Conservation (phyloP, 2,329 filamentous ascomycete genomes). For the Cladophialophora chaetospira region DNA sequence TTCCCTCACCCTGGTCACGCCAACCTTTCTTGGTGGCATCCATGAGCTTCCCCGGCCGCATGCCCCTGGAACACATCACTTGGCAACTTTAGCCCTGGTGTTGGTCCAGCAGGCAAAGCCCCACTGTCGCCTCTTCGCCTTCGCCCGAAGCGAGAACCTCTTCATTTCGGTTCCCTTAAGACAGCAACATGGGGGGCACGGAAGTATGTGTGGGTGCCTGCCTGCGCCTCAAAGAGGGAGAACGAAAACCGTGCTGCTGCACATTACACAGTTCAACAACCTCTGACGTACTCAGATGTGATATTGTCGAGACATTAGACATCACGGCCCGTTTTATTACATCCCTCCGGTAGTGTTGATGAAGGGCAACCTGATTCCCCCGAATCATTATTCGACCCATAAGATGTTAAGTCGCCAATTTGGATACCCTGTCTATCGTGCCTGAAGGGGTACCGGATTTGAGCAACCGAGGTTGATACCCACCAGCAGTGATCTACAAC, state of each 20-base stretch:
- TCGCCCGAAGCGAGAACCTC: slow-evolving; percentile 21
- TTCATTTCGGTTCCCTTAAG: slow-evolving; percentile 21
- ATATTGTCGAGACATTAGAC: too few relatives aligned
- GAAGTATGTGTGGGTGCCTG: too few relatives aligned
- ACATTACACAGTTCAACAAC: too few relatives aligned
- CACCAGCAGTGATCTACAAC: neutral
- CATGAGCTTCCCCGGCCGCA: slow-evolving; percentile 16
- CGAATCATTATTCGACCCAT: too few relatives aligned
- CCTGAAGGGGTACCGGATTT: neutral
- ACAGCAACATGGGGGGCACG: neutral
- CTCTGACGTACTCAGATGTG: too few relatives aligned
- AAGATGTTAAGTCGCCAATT: too few relatives aligned
- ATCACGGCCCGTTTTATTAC: too few relatives aligned
- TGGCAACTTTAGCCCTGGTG: slow-evolving; percentile 8
- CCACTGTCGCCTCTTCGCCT: neutral
- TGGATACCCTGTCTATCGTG: neutral
- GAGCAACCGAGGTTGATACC: neutral
- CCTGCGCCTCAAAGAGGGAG: neutral
- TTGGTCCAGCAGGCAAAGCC: neutral
- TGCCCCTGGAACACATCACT: slow-evolving; percentile 12
- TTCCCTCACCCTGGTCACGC: slow-evolving; percentile 17
- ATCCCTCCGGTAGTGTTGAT: too few relatives aligned
- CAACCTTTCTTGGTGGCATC: slow-evolving; percentile 21
- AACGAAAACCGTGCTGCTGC: too few relatives aligned
- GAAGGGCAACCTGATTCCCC: too few relatives aligned